Percentiles rank a stretch among this genome's conserved stretches.
phyloP scores from a whole-genome alignment of 805 yeast genomes.

The Myxozyma neotropica region DNA sequence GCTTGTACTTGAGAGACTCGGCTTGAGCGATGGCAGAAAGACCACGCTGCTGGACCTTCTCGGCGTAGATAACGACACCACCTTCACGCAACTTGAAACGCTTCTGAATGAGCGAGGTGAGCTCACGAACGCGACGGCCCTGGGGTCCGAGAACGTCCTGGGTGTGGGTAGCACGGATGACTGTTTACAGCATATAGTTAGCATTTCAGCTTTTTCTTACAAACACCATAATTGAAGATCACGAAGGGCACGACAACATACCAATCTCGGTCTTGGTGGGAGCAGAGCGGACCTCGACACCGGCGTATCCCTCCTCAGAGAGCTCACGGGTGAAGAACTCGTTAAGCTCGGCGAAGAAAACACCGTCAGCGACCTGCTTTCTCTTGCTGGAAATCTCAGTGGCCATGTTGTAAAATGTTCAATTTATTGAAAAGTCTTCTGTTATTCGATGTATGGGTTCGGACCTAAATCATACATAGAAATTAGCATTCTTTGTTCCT shows the following conservation, averaged over 20 bases:
- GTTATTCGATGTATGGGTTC: background rate
- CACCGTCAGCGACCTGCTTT: conserved; percentile 99
- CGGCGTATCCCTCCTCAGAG: conserved; percentile 99
- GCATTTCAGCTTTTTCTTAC: too few relatives aligned
- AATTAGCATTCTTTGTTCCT: background rate
- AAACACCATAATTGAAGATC: too few relatives aligned
- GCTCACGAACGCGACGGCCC: conserved; percentile 99
- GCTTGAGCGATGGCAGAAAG: conserved; percentile 99
- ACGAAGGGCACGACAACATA: too few relatives aligned
- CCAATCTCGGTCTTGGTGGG: conserved; percentile 93
- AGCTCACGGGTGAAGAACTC: conserved; percentile 99
- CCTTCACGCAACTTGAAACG: conserved; percentile 97
- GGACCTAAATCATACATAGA: background rate
- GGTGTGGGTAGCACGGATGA: conserved; percentile 98
- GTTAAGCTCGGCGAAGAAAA: conserved; percentile 99
- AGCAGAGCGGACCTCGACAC: conserved; percentile 99
- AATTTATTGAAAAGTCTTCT: background rate
- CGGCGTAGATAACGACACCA: conserved; percentile 92
- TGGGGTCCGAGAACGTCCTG: conserved; percentile 98
- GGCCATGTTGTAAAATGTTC: conserved; percentile 36
- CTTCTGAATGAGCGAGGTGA: conserved; percentile 95
- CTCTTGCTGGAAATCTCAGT: conserved; percentile 88
- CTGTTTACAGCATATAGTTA: conserved; percentile 41
- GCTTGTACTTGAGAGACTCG: conserved; percentile 97
- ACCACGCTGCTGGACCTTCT: conserved; percentile 99